Base-by-base conservation (phyloP, 148 eudicot genomes). In the Silene conica region DNA sequence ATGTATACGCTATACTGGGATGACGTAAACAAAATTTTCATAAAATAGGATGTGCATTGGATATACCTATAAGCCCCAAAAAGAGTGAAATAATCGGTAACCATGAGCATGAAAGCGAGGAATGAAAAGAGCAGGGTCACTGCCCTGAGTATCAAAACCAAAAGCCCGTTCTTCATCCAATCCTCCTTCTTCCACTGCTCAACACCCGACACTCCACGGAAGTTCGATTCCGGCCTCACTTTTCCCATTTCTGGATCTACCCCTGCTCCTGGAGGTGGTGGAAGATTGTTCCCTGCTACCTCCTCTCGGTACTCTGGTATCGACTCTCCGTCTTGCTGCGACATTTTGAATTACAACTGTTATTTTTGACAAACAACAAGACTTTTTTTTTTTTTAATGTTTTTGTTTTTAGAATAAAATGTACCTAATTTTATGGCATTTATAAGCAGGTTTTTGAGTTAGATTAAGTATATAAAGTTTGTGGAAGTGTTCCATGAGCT, bases 31-130 rank as follows among this genome's bases (percentile, higher is more conserved):
- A n/a, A n/a, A n/a, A 26, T 26, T 26, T 26, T 26, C 28, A 26
- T 26, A 26, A 26, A 26, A 26, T 26, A 2, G 28, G 28, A 26
- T 26, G 2, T 26, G 28, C 28, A 26, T 26, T 26, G 28, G 28
- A 26, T 31, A 2, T 70, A 13, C 96, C 88, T 82, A 74, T 76
- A 78, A 76, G 76, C 82, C 28, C 84, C 83, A n/a, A 58, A 78
- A 14, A 63, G 23, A 52, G 75, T 76, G 57, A 87, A 89, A 10
- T 77, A 19, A 23, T 85, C 14, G 61, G 83, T 85, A 60, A 85
- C 93, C 84, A 87, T 80, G 67, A 89, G 78, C 22, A 91, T 84
- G 70, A 91, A 89, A 46, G 93, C 55, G 8, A 91, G 79, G 71
- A 91, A 62, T 2, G 93, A 85, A 52, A 89, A 84, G 6, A 89